These are phyloP conservation scores for Rhizophora mangle DNA, from an alignment of 345 rosid genomes.

Conservation along the genomic window DNA sequence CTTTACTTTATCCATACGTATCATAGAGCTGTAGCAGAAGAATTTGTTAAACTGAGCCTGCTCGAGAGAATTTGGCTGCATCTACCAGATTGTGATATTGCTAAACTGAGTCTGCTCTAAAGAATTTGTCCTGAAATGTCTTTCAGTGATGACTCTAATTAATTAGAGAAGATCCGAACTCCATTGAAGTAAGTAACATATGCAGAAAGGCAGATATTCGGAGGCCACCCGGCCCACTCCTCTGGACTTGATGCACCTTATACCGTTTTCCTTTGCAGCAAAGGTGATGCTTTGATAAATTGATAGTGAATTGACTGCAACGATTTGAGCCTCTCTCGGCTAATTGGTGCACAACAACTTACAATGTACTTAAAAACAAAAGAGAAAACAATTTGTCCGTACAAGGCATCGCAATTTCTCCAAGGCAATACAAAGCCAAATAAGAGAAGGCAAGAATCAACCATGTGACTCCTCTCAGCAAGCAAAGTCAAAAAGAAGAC, in stretches of 20 bases:
- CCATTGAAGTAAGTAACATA: background rate
- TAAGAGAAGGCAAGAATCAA: constrained; percentile 23
- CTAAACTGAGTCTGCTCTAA: too few species aligned
- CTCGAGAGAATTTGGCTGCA: too few species aligned
- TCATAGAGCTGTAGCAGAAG: too few species aligned
- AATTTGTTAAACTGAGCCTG: too few species aligned
- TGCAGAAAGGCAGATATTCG: constrained; percentile 2
- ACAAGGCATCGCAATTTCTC: background rate
- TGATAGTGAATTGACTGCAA: background rate
- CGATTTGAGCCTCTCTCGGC: background rate
- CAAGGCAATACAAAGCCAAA: constrained; percentile 10
- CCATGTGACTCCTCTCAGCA: constrained; percentile 18
- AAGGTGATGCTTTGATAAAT: constrained; percentile 1
- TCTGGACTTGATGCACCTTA: constrained; percentile 1
- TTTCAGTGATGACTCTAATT: background rate
- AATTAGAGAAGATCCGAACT: background rate
- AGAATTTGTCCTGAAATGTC: too few species aligned
- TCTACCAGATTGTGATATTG: too few species aligned
- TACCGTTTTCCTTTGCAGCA: constrained; percentile 8
- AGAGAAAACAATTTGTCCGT: background rate
- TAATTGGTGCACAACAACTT: background rate
- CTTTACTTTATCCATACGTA: too few species aligned
- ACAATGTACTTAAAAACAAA: background rate
- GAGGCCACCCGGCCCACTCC: background rate
- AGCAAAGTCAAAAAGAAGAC: constrained; percentile 46